Conservation (phyloP, 2,329 filamentous ascomycete genomes). For the Fusarium sp. region DNA sequence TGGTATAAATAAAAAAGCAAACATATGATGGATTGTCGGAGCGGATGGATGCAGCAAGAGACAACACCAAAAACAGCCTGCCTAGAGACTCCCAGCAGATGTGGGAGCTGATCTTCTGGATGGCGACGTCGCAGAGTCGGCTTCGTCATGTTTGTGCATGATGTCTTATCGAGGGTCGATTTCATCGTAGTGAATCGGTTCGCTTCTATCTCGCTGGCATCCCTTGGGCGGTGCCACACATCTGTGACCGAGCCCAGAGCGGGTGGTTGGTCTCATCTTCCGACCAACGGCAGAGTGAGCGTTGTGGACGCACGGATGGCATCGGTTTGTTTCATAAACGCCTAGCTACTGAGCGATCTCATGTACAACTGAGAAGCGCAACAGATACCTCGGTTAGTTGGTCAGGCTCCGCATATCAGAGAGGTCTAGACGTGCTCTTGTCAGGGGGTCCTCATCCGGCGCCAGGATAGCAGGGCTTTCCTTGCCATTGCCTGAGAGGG, state of each 20-base stretch:
- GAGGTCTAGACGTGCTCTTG: conserved; percentile 65
- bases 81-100: neutral
- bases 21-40: neutral
- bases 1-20: conserved; percentile 17
- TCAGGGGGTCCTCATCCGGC: conserved; percentile 64
- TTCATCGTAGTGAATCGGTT: neutral
- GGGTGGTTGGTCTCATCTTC: neutral
- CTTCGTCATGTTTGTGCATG: conserved; percentile 9
- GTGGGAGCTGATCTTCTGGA: neutral
- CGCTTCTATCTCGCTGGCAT: neutral
- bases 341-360: conserved; percentile 49
- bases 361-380: conserved; percentile 47
- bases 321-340: conserved; percentile 1
- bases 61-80: conserved; percentile 17
- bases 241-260: neutral
- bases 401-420: conserved; percentile 58
- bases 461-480: conserved; percentile 74
- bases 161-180: conserved; percentile 1
- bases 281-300: neutral
- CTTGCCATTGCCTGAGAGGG: conserved; percentile 66
- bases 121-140: neutral
- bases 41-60: conserved; percentile 1
- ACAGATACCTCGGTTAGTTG: conserved; percentile 49
- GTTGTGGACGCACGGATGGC: neutral
- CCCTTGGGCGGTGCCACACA: neutral